phyloP scores from a whole-genome alignment of 2,329 filamentous ascomycete genomes.

The Cercospora sp. region DNA sequence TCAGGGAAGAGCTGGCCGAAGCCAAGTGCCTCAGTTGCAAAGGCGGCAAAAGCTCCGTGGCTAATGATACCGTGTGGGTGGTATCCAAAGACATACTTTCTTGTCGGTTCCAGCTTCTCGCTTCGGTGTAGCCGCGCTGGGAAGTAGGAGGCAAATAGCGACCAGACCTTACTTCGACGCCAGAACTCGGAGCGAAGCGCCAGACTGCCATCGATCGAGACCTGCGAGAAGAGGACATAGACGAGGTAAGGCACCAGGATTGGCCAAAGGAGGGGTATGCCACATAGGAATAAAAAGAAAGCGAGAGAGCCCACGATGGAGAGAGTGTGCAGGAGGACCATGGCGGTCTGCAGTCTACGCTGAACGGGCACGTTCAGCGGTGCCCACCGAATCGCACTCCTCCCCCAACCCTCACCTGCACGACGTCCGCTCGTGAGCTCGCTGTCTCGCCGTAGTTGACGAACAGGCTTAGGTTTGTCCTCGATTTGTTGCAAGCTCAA shows the following conservation, averaged over 20 bases:
- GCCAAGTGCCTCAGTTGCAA: constrained; percentile 84
- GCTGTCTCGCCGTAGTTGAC: constrained; percentile 21
- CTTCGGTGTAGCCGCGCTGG: constrained; percentile 86
- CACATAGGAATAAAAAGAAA: constrained; percentile 85
- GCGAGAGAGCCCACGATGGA: constrained; percentile 59
- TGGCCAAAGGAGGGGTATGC: constrained; percentile 91
- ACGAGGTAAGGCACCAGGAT: constrained; percentile 74
- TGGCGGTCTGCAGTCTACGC: constrained; percentile 51
- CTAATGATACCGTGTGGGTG: constrained; percentile 98
- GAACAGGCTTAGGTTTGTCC: constrained; percentile 34
- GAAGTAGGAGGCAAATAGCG: constrained; percentile 88
- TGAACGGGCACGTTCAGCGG: constrained; percentile 69
- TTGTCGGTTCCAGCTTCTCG: constrained; percentile 70
- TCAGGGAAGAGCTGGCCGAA: constrained; percentile 87
- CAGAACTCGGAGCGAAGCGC: constrained; percentile 72
- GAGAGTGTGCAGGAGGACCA: constrained; percentile 53
- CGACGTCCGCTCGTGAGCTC: constrained; percentile 54
- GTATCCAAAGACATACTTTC: constrained; percentile 96
- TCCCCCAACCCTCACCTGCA: constrained; percentile 56
- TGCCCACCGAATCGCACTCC: constrained; percentile 71
- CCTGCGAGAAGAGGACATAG: constrained; percentile 77
- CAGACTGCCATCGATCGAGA: constrained; percentile 72
- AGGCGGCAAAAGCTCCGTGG: constrained; percentile 90
- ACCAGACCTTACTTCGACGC: constrained; percentile 76
- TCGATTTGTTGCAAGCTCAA: constrained; percentile 38